Conservation (phyloP, 1,284 basidiomycete species). For the Apiotrichum brassicae region DNA sequence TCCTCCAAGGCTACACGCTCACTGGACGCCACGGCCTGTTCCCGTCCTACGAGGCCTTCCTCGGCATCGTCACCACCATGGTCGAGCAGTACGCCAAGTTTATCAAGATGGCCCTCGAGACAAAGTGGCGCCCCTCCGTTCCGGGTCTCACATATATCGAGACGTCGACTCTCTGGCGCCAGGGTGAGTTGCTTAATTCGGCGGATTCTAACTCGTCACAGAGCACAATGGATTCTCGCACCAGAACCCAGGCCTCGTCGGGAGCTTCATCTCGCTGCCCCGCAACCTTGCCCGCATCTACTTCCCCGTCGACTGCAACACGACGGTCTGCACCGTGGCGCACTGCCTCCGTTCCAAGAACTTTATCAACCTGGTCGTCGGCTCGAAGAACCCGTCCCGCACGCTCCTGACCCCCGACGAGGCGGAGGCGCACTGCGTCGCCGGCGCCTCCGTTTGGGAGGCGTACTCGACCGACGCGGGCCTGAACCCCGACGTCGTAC, state of each 20-base stretch:
- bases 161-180: slow-evolving; percentile 58
- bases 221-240: slow-evolving; percentile 67
- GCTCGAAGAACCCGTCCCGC: slow-evolving; percentile 62
- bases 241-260: slow-evolving; percentile 77
- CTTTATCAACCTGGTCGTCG: slow-evolving; percentile 61
- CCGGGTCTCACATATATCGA: slow-evolving; percentile 8
- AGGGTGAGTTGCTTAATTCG: too few species aligned
- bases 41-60: slow-evolving; percentile 73
- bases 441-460: slow-evolving; percentile 54
- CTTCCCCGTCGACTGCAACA: slow-evolving; percentile 83
- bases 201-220: too few species aligned
- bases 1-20: slow-evolving; percentile 72
- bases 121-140: slow-evolving; percentile 61
- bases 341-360: slow-evolving; percentile 77
- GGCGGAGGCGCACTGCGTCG: slow-evolving; percentile 61
- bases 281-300: slow-evolving; percentile 70
- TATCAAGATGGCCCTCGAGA: slow-evolving; percentile 71
- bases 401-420: slow-evolving; percentile 46
- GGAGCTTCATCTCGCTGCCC: slow-evolving; percentile 70
- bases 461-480: slow-evolving; percentile 49
- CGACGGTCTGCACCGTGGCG: slow-evolving; percentile 64
- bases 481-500: slow-evolving; percentile 51
- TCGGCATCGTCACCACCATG: slow-evolving; percentile 49
- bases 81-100: slow-evolving; percentile 73
- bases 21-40: slow-evolving; percentile 69